Conservation (phyloP, 2,329 filamentous ascomycete genomes). For the Paraphaeosphaeria sporulosa region DNA sequence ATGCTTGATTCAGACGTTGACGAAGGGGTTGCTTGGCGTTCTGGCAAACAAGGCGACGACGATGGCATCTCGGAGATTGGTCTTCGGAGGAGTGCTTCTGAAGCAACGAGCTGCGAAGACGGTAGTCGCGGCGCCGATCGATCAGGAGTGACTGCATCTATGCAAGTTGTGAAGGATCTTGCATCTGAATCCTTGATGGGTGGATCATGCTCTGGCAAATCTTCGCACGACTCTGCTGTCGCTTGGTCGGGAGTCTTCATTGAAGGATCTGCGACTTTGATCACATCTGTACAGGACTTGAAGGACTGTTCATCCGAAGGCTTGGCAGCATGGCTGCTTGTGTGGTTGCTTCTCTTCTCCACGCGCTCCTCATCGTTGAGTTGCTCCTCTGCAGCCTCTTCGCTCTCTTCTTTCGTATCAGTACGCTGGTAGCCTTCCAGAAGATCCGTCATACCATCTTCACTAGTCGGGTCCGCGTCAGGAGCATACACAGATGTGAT, state of each 20-base stretch:
- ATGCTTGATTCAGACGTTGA: conserved; percentile 30
- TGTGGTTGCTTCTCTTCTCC: conserved; percentile 31
- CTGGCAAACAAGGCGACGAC: conserved; percentile 22
- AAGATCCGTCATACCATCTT: conserved; percentile 44
- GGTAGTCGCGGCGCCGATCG: conserved; percentile 25
- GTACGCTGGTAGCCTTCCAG: conserved; percentile 41
- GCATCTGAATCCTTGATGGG: conserved; percentile 30
- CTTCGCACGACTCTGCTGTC: conserved; percentile 25
- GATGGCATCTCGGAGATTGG: conserved; percentile 24
- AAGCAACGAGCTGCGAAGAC: conserved; percentile 13
- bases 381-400: conserved; percentile 1
- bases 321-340: conserved; percentile 36
- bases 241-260: conserved; percentile 17
- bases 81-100: conserved; percentile 16
- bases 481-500: conserved; percentile 8
- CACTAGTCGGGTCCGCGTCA: conserved; percentile 29
- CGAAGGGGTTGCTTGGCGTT: conserved; percentile 22
- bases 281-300: conserved; percentile 39
- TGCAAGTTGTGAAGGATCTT: conserved; percentile 32
- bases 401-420: conserved; percentile 30
- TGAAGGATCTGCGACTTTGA: conserved; percentile 16
- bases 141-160: conserved; percentile 31
- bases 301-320: conserved; percentile 45
- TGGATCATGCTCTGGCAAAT: conserved; percentile 17
- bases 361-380: conserved; percentile 10